A percentile compares a stretch with the other conserved stretches of the same genome.
These are phyloP conservation scores for Heimioporus retisporus DNA, from an alignment of 1,284 basidiomycete genomes.

Conservation along the genomic window DNA sequence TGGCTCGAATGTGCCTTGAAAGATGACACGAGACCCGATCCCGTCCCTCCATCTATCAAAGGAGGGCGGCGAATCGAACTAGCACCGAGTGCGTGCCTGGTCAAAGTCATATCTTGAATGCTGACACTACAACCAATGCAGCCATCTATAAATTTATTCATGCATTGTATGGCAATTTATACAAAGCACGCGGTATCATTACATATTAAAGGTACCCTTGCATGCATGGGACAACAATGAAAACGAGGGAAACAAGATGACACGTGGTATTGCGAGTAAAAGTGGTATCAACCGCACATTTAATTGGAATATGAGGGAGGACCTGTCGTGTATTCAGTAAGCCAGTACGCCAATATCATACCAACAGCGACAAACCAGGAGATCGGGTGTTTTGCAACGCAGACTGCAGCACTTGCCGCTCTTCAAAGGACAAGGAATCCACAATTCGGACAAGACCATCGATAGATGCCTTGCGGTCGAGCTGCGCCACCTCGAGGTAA, in stretches of 20 bases:
- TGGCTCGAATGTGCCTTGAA: background rate
- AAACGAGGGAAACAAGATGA: slow-evolving; percentile 15
- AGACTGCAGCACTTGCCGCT: slow-evolving; percentile 69
- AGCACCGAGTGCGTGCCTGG: background rate
- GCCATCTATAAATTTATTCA: background rate
- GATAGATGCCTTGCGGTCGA: slow-evolving; percentile 77
- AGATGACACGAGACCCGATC: too few species aligned
- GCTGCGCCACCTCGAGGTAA: slow-evolving; percentile 70
- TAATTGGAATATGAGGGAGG: slow-evolving; percentile 49
- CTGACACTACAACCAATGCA: too few species aligned
- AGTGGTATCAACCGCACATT: slow-evolving; percentile 16
- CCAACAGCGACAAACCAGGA: slow-evolving; percentile 54
- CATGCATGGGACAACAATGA: background rate
- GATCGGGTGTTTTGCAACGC: slow-evolving; percentile 70
- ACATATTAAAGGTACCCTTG: slow-evolving; percentile 23
- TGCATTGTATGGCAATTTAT: slow-evolving; percentile 28
- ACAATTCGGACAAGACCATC: slow-evolving; percentile 74
- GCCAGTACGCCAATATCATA: too few species aligned
- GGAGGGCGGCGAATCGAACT: too few species aligned
- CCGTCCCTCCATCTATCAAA: too few species aligned
- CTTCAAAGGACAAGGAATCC: slow-evolving; percentile 78
- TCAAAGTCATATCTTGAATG: too few species aligned
- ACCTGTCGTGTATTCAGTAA: slow-evolving; percentile 32
- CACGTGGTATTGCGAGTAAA: slow-evolving; percentile 7
- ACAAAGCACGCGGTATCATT: slow-evolving; percentile 30